These are phyloP conservation scores for Pseudocercospora eumusae DNA, from an alignment of 2,329 filamentous ascomycete species.

Conservation along the genomic window DNA sequence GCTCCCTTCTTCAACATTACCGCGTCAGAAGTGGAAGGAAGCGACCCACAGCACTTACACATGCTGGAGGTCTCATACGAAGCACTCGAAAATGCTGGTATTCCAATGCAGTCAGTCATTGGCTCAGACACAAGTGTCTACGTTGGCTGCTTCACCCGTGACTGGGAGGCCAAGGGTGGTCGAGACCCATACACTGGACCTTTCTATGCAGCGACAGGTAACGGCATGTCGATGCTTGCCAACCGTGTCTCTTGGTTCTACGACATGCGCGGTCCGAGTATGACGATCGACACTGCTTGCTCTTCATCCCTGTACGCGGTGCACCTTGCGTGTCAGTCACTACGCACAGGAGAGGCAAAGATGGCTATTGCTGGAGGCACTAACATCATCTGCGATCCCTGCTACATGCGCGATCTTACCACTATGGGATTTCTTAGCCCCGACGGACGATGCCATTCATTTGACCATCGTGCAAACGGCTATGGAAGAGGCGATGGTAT, in stretches of 20 bases:
- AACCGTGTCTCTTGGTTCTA: conserved; percentile 25
- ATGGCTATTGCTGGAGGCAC: conserved; percentile 16
- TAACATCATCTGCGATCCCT: conserved; percentile 8
- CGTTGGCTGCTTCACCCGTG: conserved; percentile 26
- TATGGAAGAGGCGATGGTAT: conserved; percentile 58
- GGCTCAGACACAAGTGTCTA: conserved; percentile 20
- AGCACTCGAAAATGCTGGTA: conserved; percentile 23
- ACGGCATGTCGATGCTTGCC: conserved; percentile 4
- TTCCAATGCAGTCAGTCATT: conserved; percentile 9
- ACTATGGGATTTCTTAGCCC: conserved; percentile 35
- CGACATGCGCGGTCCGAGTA: conserved; percentile 21
- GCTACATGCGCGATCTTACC: background rate
- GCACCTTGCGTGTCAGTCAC: conserved; percentile 16
- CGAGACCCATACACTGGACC: conserved; percentile 22
- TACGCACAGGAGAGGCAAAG: conserved; percentile 10
- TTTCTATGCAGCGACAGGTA: conserved; percentile 28
- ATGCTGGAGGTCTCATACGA: conserved; percentile 16
- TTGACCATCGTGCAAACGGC: conserved; percentile 47
- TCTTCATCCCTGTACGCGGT: conserved; percentile 17
- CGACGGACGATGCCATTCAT: conserved; percentile 33
- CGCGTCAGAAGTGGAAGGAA: background rate
- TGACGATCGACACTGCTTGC: conserved; percentile 26
- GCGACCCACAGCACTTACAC: conserved; percentile 12
- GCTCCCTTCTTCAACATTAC: conserved; percentile 22
- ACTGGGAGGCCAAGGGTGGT: conserved; percentile 18